Evolutionary conservation across 139 green algal species (phyloP).

Genomic region (Ostreobium quekettii): DNA sequence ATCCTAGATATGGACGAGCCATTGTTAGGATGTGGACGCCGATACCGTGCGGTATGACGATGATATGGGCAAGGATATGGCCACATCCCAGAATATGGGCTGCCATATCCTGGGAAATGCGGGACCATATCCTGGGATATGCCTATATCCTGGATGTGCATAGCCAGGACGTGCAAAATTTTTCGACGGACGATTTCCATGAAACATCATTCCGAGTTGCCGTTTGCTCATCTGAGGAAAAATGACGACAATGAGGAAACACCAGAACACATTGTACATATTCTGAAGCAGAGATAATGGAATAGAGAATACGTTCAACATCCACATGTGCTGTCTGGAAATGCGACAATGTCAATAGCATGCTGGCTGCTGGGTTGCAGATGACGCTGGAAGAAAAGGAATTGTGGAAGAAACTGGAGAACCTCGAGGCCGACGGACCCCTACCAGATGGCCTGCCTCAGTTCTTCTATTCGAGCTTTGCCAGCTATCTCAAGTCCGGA

Average conservation of each 20-base stretch:
- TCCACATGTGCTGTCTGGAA: not conserved
- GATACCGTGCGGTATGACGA: no score
- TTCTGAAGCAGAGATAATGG: not conserved
- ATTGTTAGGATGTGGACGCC: no score
- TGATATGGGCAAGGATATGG: no score
- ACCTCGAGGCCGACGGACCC: constrained; percentile 25
- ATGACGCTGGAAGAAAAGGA: constrained; percentile 24
- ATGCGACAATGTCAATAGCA: not conserved
- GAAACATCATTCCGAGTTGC: no score
- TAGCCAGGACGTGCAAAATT: no score
- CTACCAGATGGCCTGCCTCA: constrained; percentile 46
- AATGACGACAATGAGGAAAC: not conserved
- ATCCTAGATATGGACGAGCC: no score
- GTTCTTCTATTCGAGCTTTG: constrained; percentile 32
- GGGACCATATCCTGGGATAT: no score
- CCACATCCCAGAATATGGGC: no score
- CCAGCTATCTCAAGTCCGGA: constrained; percentile 38
- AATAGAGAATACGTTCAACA: not conserved
- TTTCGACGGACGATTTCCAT: no score
- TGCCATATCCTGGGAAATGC: no score
- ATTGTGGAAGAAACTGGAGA: constrained; percentile 35
- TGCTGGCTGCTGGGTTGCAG: not conserved
- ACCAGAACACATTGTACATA: not conserved
- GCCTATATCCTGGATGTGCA: no score
- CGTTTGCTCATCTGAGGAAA: no score